Percentiles rank a stretch among this genome's conserved stretches.
phyloP scores from a whole-genome alignment of 495 filamentous ascomycete species.

The Ascobolus immersus region DNA sequence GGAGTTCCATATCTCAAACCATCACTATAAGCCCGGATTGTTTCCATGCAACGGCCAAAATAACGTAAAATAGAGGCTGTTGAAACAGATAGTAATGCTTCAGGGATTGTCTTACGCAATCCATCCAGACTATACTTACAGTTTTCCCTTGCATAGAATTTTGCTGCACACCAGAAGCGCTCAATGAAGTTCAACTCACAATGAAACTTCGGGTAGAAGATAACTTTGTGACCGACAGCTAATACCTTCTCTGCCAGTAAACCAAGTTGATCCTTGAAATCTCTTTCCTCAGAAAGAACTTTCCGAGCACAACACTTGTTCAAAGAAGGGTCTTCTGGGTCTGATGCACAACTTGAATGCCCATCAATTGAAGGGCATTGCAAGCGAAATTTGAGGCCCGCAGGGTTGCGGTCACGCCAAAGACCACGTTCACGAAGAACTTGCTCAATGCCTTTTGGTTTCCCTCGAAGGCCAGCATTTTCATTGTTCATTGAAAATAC shows the following conservation, averaged over 20 bases:
- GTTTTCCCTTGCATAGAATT: constrained; percentile 1
- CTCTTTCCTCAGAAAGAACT: too few relatives aligned
- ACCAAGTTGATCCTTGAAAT: constrained; percentile 4
- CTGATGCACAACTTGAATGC: too few relatives aligned
- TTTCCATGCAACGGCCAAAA: background rate
- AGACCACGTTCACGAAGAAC: constrained; percentile 2
- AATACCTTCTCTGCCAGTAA: background rate
- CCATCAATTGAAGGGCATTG: too few relatives aligned
- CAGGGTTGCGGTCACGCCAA: too few relatives aligned
- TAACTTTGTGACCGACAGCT: background rate
- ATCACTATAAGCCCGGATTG: background rate
- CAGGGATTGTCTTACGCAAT: constrained; percentile 1
- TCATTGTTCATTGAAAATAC: background rate
- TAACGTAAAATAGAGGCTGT: background rate
- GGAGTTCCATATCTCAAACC: background rate
- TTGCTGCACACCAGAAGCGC: constrained; percentile 3
- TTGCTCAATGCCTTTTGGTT: constrained; percentile 1
- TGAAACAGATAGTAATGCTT: background rate
- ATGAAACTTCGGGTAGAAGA: constrained; percentile 2
- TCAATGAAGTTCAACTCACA: constrained; percentile 6
- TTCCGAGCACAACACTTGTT: too few relatives aligned
- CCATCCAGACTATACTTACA: constrained; percentile 1
- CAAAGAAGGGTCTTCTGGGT: too few relatives aligned
- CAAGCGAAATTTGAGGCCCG: too few relatives aligned
- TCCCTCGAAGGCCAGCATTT: background rate